phyloP scores from a whole-genome alignment of 345 rosid species.

The Boechera stricta region DNA sequence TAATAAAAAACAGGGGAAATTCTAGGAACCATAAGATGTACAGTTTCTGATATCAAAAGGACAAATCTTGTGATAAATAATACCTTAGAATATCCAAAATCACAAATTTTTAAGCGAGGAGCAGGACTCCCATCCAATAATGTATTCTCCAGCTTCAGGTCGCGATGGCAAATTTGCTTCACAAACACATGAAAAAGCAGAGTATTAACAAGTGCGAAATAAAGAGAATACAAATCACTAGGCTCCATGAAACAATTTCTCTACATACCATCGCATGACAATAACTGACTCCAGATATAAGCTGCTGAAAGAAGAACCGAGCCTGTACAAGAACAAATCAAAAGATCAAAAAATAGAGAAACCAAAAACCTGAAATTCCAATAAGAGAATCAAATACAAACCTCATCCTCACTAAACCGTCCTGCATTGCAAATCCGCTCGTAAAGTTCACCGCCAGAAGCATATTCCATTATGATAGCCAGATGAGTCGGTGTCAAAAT shows the following conservation, averaged over 20 bases:
- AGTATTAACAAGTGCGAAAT: neutral
- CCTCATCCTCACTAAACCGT: conserved; percentile 95
- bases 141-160: conserved; percentile 87
- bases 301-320: conserved; percentile 51
- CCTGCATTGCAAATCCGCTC: conserved; percentile 88
- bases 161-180: conserved; percentile 98
- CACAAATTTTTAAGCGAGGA: conserved; percentile 92
- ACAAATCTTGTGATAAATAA: neutral
- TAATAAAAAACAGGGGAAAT: conserved; percentile 4
- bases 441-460: conserved; percentile 93
- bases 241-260: conserved; percentile 17
- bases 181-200: conserved; percentile 28
- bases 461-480: conserved; percentile 97
- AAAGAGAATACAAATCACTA: neutral
- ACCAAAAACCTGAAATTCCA: neutral
- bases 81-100: conserved; percentile 99
- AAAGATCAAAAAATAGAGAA: neutral
- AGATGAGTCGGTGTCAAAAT: conserved; percentile 92
- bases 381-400: conserved; percentile 25
- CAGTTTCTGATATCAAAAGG: neutral
- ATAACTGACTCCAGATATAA: conserved; percentile 50
- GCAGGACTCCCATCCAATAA: conserved; percentile 94
- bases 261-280: conserved; percentile 47
- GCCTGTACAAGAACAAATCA: conserved; percentile 31
- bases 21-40: neutral